Percentiles rank a stretch among this genome's conserved stretches.
Conservation (phyloP, 1,139 yeast species). For the Insectozyma bohioensis region DNA sequence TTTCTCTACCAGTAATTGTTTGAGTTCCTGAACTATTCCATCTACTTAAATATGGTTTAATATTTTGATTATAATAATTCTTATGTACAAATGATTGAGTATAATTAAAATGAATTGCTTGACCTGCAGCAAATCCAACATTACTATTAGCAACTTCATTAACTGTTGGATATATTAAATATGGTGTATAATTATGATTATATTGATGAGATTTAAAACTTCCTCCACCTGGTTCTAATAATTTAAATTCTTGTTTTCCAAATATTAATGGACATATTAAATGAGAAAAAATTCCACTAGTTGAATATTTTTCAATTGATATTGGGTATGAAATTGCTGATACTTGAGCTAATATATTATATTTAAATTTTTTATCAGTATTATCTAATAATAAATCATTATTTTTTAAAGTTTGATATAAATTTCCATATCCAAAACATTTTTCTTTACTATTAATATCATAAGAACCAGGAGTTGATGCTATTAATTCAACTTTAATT, state of each 20-base stretch:
- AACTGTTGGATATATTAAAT: constrained; percentile 55
- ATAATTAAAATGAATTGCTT: constrained; percentile 54
- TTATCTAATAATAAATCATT: constrained; percentile 29
- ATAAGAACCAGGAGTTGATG: constrained; percentile 52
- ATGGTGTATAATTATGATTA: constrained; percentile 38
- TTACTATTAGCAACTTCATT: constrained; percentile 45
- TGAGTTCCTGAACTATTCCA: constrained; percentile 25
- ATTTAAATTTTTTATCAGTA: constrained; percentile 12
- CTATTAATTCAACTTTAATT: constrained; percentile 54
- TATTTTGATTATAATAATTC: constrained; percentile 32
- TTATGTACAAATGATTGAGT: constrained; percentile 20
- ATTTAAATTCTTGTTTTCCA: constrained; percentile 16
- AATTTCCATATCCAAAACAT: constrained; percentile 51
- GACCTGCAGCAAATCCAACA: constrained; percentile 50
- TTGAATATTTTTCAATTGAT: constrained; percentile 26
- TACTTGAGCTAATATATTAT: constrained; percentile 51
- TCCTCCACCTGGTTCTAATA: constrained; percentile 30
- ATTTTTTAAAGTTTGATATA: constrained; percentile 40
- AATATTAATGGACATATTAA: constrained; percentile 48
- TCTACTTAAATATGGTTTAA: constrained; percentile 32
- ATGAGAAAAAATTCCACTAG: constrained; percentile 56
- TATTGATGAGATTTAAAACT: constrained; percentile 26
- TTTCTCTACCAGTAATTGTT: constrained; percentile 25
- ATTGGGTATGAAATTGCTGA: constrained; percentile 63
- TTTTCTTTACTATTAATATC: constrained; percentile 20